Conservation (phyloP, 2,329 filamentous ascomycete species). For the Aspergillus sp. region DNA sequence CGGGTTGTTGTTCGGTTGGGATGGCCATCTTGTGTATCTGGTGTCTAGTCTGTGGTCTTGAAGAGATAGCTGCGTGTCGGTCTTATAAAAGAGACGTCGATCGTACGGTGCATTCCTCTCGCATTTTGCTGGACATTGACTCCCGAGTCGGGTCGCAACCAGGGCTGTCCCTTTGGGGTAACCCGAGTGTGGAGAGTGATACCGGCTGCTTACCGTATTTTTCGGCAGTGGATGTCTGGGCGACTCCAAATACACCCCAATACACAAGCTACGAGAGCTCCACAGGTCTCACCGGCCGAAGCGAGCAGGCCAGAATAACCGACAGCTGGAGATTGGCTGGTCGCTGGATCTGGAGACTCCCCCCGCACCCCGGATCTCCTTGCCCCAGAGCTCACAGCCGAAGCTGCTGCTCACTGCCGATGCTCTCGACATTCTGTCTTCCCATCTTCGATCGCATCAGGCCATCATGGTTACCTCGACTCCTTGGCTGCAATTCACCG, state of each 20-base stretch:
- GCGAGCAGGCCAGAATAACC: neutral
- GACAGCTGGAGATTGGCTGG: neutral
- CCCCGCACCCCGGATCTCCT: neutral
- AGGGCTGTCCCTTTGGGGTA: neutral
- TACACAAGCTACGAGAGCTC: neutral
- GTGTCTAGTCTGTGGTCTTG: neutral
- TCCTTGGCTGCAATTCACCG: slow-evolving; percentile 16
- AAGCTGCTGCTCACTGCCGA: neutral
- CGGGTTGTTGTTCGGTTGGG: neutral
- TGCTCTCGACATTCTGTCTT: neutral
- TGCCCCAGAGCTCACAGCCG: neutral
- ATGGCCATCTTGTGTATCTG: slow-evolving; percentile 10
- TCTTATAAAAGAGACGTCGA: neutral
- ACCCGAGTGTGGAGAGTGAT: neutral
- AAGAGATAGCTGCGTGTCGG: neutral
- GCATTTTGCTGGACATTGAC: neutral
- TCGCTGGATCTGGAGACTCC: neutral
- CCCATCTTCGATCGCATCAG: neutral
- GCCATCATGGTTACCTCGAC: neutral
- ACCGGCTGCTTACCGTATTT: neutral
- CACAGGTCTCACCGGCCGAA: neutral
- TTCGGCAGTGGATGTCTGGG: neutral
- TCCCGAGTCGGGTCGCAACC: neutral
- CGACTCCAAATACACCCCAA: neutral
- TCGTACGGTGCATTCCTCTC: neutral